phyloP scores from a whole-genome alignment of 2,329 filamentous ascomycete species.

The Penicillium sp. region DNA sequence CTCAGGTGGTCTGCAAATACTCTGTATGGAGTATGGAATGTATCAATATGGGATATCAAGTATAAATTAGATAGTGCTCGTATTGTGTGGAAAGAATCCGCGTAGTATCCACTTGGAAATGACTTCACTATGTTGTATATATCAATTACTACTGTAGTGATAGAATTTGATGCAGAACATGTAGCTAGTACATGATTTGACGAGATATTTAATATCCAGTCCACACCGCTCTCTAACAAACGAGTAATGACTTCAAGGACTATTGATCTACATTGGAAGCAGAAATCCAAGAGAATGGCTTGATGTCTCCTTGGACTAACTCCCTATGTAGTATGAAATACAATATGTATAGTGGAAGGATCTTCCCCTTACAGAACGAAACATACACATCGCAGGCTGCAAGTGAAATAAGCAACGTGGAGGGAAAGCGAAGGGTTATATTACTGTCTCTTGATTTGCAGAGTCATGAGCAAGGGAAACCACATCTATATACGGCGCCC shows the following conservation, averaged over 20 bases:
- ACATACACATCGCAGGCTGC: background rate
- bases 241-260: background rate
- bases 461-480: conserved; percentile 13
- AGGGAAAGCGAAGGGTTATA: background rate
- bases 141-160: background rate
- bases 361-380: conserved; percentile 13
- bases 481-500: conserved; percentile 7
- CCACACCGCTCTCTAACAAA: background rate
- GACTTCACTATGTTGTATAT: background rate
- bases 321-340: background rate
- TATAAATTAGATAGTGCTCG: background rate
- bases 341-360: background rate
- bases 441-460: background rate
- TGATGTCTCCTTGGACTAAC: background rate
- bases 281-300: background rate
- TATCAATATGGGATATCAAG: conserved; percentile 1
- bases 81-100: background rate
- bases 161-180: conserved; percentile 2
- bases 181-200: background rate
- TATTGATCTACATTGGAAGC: background rate
- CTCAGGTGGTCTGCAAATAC: background rate
- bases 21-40: background rate
- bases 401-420: conserved; percentile 9
- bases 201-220: background rate
- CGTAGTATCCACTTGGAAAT: background rate